phyloP scores from a whole-genome alignment of 306 rosid genomes.

The Vigna angularis region DNA sequence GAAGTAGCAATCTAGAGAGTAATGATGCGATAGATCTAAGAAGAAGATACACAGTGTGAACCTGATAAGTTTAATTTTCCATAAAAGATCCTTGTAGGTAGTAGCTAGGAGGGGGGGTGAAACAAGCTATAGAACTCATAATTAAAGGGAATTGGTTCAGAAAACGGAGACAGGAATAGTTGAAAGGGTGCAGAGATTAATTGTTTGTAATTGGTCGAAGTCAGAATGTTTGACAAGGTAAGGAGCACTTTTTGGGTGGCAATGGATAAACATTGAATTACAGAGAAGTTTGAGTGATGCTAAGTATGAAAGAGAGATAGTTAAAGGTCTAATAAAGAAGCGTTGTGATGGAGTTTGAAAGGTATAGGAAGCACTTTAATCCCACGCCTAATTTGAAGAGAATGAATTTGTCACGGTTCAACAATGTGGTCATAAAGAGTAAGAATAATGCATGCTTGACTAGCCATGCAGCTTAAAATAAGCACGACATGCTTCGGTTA shows the following conservation, averaged over 20 bases:
- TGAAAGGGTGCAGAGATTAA: constrained; percentile 8
- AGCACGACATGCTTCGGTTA: constrained; percentile 14
- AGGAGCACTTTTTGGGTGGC: constrained; percentile 41
- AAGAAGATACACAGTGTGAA: constrained; percentile 45
- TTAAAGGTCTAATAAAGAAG: constrained; percentile 41
- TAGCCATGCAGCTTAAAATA: constrained; percentile 44
- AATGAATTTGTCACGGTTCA: constrained; percentile 14
- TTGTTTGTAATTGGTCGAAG: background rate
- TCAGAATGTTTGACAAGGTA: constrained; percentile 44
- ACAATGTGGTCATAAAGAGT: constrained; percentile 9
- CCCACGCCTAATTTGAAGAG: constrained; percentile 45
- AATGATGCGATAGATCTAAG: constrained; percentile 17
- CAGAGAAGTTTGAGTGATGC: background rate
- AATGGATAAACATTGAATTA: constrained; percentile 46
- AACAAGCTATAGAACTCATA: constrained; percentile 25
- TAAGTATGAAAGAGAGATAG: background rate
- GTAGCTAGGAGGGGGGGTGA: constrained; percentile 32
- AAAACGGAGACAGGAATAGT: constrained; percentile 13
- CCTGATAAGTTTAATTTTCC: background rate
- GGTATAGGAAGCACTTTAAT: background rate
- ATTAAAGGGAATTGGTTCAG: constrained; percentile 24
- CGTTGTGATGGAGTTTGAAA: background rate
- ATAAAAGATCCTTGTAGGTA: constrained; percentile 36
- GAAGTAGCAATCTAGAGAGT: constrained; percentile 29
- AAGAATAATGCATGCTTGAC: constrained; percentile 12